Evolutionary conservation across 371 early-diverging fungal species (phyloP), one percentile per base, ranked within the genome.

Genomic region (Syncephalastrum sp.): DNA sequence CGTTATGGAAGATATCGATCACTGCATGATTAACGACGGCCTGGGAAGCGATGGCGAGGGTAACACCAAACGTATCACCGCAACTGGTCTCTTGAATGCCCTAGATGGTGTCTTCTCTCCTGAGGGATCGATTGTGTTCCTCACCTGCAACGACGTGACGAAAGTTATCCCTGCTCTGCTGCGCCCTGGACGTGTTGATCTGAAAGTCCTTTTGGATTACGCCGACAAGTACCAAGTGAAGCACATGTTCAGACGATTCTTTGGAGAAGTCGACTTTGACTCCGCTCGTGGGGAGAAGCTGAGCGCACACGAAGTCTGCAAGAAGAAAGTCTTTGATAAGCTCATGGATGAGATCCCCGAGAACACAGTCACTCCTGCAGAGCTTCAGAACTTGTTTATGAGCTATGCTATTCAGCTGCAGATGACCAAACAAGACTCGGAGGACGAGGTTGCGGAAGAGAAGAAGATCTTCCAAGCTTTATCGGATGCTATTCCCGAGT

Each of bases 141-240:
- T 97, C 94, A 97, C 97, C 5, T 96, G 95, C n/a, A 98, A 97
- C 69, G 95, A 96, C 63, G 73, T 95, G 33, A 92, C 92, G 16
- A 84, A 83, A 2, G 81, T 99, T 21, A 97, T 96, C 60, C 91
- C 93, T 8, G 99, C 99, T 7, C 72, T 99, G 50, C 85, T 96
- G 49, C 87, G 99, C 15, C 98, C 99, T 4, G 99, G 99, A 1
- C 87, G 99, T 19, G 90, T 98, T 5, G 99, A 99, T 61, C 66
- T 91, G 50, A 86, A 91, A 60, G 79, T 87, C n/a, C 79, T 81
- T 45, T 76, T 99, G 57, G 96, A 89, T 47, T 82, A 89, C 48
- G 91, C 89, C 0, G 84, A 86, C 6, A 62, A 70, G 15, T 62
- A 77, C 50, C 94, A 96, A 71, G 84, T 88, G 23, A 63, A 77